Base-by-base conservation (phyloP, 208 protist species). In the Trichomonas tenax region DNA sequence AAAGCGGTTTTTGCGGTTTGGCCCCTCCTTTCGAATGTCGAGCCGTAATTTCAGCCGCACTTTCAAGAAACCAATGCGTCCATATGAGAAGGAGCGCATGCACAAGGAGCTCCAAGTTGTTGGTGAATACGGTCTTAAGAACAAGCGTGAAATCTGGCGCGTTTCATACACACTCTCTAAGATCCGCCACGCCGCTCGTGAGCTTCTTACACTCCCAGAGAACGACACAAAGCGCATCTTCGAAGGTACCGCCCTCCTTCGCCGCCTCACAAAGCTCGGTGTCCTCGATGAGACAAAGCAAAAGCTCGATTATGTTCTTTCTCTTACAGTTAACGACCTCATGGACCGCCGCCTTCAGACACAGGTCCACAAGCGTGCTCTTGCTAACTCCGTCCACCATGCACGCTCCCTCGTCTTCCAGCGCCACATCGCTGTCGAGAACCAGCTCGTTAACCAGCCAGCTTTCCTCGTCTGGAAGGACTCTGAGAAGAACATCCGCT, bases 251-350 rank as follows among this genome's bases (percentile, higher is more conserved):
- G 99, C 99, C 72, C 98, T 99, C 72, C 98, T 99, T 96, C 98
- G 99, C 97, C 98, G 99, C 97, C 99, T 99, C 96, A 98, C 99
- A 97, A 98, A 99, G 97, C 98, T 99, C 96, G 99, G 99, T 96
- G 98, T 99, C 96, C 98, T 99, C 81, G 98, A 99, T 51, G 99
- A 99, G 97, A 98, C 98, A 89, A 99, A 99, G 98, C 98, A 99
- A 98, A 99, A 99, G 97, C 99, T 99, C 96, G 99, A 99, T 99
- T 99, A 99, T 98, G 99, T 99, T 96, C 99, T 99, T 41, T 98
- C 98, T 63, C 98, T 99, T 63, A 99, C 96, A 38, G 96, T 99
- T 89, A 98, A 99, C 95, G 99, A 99, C 97, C 99, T 99, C 98
- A 98, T 99, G 48, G 99, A 99, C 97, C 98, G 99, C 97, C 99